Base-by-base conservation (phyloP, 2,329 filamentous ascomycete species). In the Teratosphaeria zuluensis region DNA sequence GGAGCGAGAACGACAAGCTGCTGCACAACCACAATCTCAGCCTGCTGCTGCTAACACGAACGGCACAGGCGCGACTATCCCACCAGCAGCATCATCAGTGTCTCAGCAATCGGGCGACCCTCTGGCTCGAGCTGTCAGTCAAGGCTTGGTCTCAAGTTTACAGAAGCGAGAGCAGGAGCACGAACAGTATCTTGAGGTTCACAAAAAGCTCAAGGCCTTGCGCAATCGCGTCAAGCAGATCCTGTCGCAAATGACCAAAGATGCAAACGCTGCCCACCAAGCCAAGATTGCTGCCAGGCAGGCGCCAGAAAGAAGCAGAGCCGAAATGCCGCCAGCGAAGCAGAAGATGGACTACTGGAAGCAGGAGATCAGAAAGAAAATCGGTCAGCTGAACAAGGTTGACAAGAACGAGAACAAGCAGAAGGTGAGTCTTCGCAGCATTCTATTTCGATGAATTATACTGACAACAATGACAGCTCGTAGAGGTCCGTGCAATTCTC, bases 331-430 rank as follows among this genome's bases (percentile, higher is more conserved):
- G 42, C 42, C 42, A 48, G 42, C 42, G 42, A 48, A 48, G 85
- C 64, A 59, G 35, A 30, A 35, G 31, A 90, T 89, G 71, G 78
- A 80, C 56, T 83, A 90, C 57, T 84, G 89, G 78, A 81, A 89
- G 48, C 58, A 89, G 59, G 81, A 85, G 51, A 84, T 94, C 56
- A 81, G 82, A 46, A 88, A 86, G 66, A 84, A 81, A 19, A 81
- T 92, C 57, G 89, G 90, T 6, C 89, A 94, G 69, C 74, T 91
- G 31, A 87, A 85, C 1, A 81, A 80, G 53, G 51, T 53, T 46
- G 86, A 82, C 58, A 85, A 82, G 65, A 81, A 80, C 11, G 80
- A 80, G 24, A 90, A 90, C 66, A 79, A 74, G 55, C 68, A 73
- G 61, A 80, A 81, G 63, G 83, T 86, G 74, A 54, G 59, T 60